Percentiles rank a stretch among this genome's conserved stretches.
These are phyloP conservation scores for Penicillium roqueforti DNA, from an alignment of 495 filamentous ascomycete species.

Conservation along the genomic window DNA sequence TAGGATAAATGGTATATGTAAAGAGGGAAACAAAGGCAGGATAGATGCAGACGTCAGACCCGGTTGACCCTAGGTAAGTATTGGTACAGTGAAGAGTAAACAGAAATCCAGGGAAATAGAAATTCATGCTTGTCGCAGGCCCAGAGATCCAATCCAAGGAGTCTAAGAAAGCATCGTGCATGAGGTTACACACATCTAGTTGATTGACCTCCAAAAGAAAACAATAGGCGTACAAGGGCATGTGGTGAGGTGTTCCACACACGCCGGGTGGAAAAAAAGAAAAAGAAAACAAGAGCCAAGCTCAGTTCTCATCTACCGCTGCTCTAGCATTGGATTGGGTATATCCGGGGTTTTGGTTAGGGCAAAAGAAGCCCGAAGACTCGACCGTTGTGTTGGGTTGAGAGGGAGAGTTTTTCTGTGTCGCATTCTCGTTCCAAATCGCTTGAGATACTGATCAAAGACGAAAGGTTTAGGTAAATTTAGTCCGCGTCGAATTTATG, in stretches of 20 bases:
- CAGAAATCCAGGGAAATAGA: neutral
- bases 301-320: constrained; percentile 1
- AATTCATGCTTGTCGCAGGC: neutral
- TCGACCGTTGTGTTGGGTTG: neutral
- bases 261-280: neutral
- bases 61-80: neutral
- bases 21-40: neutral
- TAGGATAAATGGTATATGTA: constrained; percentile 7
- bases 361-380: neutral
- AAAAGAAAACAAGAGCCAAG: neutral
- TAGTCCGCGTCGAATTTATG: constrained; percentile 51
- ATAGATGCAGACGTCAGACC: constrained; percentile 4
- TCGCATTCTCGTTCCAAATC: constrained; percentile 20
- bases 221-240: constrained; percentile 6
- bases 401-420: constrained; percentile 11
- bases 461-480: constrained; percentile 7
- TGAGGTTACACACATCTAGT: neutral
- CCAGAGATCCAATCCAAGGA: neutral
- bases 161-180: neutral
- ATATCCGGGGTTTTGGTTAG: neutral
- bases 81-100: constrained; percentile 5
- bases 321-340: constrained; percentile 1
- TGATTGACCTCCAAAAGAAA: neutral
- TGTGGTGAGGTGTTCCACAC: neutral
- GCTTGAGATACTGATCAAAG: constrained; percentile 6